Evolutionary conservation across 352 stramenopile genomes (phyloP), one percentile per base, ranked within the genome.

Genomic region (Pythium sukuiense): DNA sequence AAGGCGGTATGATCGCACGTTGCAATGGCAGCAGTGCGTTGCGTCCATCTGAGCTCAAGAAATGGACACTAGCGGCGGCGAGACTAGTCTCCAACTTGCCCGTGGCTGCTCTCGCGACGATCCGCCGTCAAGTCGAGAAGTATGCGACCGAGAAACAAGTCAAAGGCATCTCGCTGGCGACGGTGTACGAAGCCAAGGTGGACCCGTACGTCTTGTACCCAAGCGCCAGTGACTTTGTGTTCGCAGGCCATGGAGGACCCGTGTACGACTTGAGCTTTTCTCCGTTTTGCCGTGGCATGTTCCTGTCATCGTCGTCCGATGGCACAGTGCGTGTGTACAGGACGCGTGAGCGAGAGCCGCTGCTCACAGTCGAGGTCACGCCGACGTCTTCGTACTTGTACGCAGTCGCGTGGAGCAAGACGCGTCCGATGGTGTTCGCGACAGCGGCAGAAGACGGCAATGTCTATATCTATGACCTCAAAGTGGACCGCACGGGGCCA

Each of bases 261-360:
- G 85, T 97, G 27, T 91, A 92, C 68, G 85, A 83, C 53, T 72
- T 89, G 35, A 78, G 79, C 39, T 96, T 90, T 53, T 96, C 87
- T 32, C 88, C 88, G 1, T 97, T 96, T 53, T 81, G 87, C 61
- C 88, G 90, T 48, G 89, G 80, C 52, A 37, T 96, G 18, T 92
- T 95, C 56, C 73, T 95, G 33, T 87, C 85, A 7, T 87, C 76
- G 48, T 92, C 85, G 2, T 82, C 81, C 7, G 89, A 97, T 62
- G 89, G 89, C 53, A 93, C 74, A 0, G 83, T 85, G 4, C 83
- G 81, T n/a, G 57, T 97, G 56, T 94, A 92, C 73, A 85, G 74
- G 20, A 87, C 80, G 11, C 61, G 84, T 55, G 81, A 91, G 58
- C 77, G 76, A 37, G 73, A 89, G 35, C 76, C 85, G 7, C n/a